Evolutionary conservation across 2,329 filamentous ascomycete genomes (phyloP), one percentile per base, ranked within the genome.

Genomic region (Colletotrichum cuscutae): DNA sequence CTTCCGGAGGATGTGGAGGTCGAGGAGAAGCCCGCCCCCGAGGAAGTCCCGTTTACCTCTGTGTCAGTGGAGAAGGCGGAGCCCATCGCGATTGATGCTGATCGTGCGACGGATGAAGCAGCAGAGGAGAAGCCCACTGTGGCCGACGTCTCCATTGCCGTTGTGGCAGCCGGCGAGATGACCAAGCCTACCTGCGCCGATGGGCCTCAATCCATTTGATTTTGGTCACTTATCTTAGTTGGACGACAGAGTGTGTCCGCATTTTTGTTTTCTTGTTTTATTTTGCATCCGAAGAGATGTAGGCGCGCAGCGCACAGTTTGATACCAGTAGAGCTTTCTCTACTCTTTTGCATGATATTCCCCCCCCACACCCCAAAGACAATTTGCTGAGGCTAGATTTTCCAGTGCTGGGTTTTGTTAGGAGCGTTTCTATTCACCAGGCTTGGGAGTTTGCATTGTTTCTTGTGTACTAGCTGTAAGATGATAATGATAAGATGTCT

Each of bases 401-500:
- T 49, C 8, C 42, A 35, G 59, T 32, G 28, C 22, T 62, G 6
- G n/a, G 57, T 54, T 28, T 22, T 52, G 22, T 49, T 24, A 30
- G 28, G 7, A 62, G 65, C 42, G 37, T 22, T n/a, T 54, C 1
- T 26, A 19, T n/a, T 54, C 3, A 24, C 22, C 28, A 19, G 24
- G 46, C 46, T 54, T 13, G 7, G 32, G 37, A 30, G 46, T 63
- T 63, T 63, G 65, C 46, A 62, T 42, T 37, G 57, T 68, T 49
- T 26, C 28, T 49, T 49, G 19, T 49, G 19, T 24, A 12, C 15
- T 59, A 35, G 32, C 15, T 37, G 37, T 32, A 42, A 30, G 30
- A 68, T 68, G 65, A 68, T 68, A 15, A 68, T 35, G 65, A 68
- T 62, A 52, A 37, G 65, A 68, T 35, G 65, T 63, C 42, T 15